phyloP scores from a whole-genome alignment of 441 rosid species.

The Jatropha multifida region DNA sequence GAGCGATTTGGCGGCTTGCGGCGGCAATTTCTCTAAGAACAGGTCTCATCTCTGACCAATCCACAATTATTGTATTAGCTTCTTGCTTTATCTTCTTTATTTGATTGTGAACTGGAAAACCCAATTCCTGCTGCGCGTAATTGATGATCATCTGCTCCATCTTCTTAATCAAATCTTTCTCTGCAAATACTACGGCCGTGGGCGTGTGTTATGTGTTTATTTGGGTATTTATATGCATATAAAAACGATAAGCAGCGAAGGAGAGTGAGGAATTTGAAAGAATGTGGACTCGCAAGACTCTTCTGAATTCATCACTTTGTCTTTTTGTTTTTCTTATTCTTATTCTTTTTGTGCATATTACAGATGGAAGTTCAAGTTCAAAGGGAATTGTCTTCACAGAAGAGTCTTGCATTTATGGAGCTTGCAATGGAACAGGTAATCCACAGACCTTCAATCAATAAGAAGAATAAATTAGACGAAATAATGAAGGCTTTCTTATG shows the following conservation, averaged over 20 bases:
- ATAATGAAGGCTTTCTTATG: too few species aligned
- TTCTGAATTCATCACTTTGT: too few species aligned
- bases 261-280: too few species aligned
- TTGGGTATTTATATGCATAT: neutral
- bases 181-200: neutral
- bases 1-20: constrained; percentile 20
- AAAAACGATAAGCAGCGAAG: neutral
- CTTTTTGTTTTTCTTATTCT: neutral
- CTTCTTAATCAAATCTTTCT: neutral
- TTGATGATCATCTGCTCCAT: neutral
- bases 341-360: too few species aligned
- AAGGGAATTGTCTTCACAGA: constrained; percentile 22
- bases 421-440: constrained; percentile 65
- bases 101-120: constrained; percentile 31
- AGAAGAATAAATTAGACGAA: neutral
- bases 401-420: constrained; percentile 47
- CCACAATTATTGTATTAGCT: constrained; percentile 18
- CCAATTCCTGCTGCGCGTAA: neutral
- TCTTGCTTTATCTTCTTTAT: constrained; percentile 39
- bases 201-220: neutral
- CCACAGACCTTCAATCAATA: neutral
- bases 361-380: constrained; percentile 37
- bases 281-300: too few species aligned
- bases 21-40: constrained; percentile 21
- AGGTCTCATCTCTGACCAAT: constrained; percentile 32